These are phyloP conservation scores for Fusarium mexicanum DNA, from an alignment of 2,329 filamentous ascomycete species.

Conservation along the genomic window DNA sequence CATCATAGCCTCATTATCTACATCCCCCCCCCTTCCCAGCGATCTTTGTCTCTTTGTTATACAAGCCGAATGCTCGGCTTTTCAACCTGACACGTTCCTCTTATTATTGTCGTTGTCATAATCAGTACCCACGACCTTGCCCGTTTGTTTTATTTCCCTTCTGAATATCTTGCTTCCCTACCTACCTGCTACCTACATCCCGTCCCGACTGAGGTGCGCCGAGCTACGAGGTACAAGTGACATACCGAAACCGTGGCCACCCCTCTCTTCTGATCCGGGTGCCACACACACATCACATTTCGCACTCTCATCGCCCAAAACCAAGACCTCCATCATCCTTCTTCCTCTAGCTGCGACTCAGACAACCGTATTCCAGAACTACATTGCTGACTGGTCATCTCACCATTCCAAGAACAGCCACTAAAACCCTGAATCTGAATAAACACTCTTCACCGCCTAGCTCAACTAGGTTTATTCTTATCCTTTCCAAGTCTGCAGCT, in stretches of 20 bases:
- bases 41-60: constrained; percentile 20
- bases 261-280: constrained; percentile 20
- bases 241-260: constrained; percentile 7
- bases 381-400: constrained; percentile 42
- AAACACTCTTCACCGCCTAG: constrained; percentile 37
- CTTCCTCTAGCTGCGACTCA: constrained; percentile 33
- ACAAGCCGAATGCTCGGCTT: not conserved
- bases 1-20: constrained; percentile 26
- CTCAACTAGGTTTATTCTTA: constrained; percentile 15
- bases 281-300: constrained; percentile 29
- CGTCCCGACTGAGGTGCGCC: not conserved
- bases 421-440: constrained; percentile 36
- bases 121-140: not conserved
- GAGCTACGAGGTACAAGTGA: constrained; percentile 21
- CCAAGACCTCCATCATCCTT: constrained; percentile 26
- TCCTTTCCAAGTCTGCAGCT: constrained; percentile 10
- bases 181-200: not conserved
- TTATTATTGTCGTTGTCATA: not conserved
- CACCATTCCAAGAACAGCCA: constrained; percentile 45
- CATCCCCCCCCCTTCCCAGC: not conserved
- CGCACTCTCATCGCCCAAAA: constrained; percentile 20
- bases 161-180: not conserved
- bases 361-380: constrained; percentile 31
- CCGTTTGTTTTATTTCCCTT: constrained; percentile 4
- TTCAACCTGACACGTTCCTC: not conserved